A percentile compares a stretch with the other conserved stretches of the same genome.
Conservation (phyloP, 495 filamentous ascomycete genomes). For the Podospora comata region DNA sequence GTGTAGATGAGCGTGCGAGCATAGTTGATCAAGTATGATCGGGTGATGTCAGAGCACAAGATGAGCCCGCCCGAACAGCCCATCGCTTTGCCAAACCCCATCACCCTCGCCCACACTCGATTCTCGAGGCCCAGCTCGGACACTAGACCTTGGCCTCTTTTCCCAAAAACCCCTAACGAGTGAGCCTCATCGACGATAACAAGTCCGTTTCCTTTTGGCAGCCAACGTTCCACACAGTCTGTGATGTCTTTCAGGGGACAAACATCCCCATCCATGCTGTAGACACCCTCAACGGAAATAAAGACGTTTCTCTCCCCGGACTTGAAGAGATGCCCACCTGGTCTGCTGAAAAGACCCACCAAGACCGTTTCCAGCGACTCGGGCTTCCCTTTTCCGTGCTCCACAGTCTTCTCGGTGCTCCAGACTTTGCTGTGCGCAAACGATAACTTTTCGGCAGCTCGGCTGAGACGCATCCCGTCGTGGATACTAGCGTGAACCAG, state of each 20-base stretch:
- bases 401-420: not conserved
- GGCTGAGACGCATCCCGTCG: slow-evolving; percentile 70
- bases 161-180: slow-evolving; percentile 64
- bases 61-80: slow-evolving; percentile 62
- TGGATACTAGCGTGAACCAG: slow-evolving; percentile 74
- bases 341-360: slow-evolving; percentile 15
- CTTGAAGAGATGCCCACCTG: slow-evolving; percentile 19
- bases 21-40: slow-evolving; percentile 62
- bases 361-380: slow-evolving; percentile 24
- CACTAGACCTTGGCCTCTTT: slow-evolving; percentile 62
- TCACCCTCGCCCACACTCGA: slow-evolving; percentile 62
- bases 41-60: slow-evolving; percentile 46
- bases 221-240: slow-evolving; percentile 50
- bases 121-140: slow-evolving; percentile 63
- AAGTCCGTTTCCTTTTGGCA: slow-evolving; percentile 59
- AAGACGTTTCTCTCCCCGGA: slow-evolving; percentile 52
- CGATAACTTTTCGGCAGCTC: slow-evolving; percentile 46
- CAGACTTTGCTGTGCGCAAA: slow-evolving; percentile 63
- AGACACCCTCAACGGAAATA: slow-evolving; percentile 70
- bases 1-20: slow-evolving; percentile 60
- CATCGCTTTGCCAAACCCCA: slow-evolving; percentile 77
- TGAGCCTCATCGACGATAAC: slow-evolving; percentile 81
- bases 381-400: not conserved
- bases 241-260: slow-evolving; percentile 61
- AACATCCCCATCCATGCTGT: slow-evolving; percentile 82